These are phyloP conservation scores for Debaryomyces prosopidis DNA, from an alignment of 805 yeast genomes.

Conservation along the genomic window DNA sequence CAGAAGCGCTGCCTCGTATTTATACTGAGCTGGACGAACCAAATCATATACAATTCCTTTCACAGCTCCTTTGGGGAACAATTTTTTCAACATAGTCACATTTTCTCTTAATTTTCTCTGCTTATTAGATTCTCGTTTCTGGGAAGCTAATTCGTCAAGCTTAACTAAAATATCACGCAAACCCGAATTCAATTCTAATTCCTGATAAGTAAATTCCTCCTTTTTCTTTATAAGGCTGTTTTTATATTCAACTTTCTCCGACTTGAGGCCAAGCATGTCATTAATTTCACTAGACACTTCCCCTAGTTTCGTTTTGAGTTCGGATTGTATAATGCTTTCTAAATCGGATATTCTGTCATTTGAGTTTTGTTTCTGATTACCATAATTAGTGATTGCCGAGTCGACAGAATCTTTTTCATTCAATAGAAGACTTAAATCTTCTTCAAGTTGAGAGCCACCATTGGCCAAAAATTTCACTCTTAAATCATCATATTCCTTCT, in stretches of 20 bases:
- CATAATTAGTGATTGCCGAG: constrained; percentile 21
- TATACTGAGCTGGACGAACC: constrained; percentile 72
- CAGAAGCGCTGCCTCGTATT: constrained; percentile 71
- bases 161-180: constrained; percentile 59
- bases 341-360: constrained; percentile 41
- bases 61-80: constrained; percentile 76
- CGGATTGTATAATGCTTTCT: constrained; percentile 35
- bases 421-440: constrained; percentile 40
- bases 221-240: constrained; percentile 31
- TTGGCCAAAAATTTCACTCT: constrained; percentile 56
- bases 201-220: constrained; percentile 44
- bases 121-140: constrained; percentile 69
- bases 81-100: constrained; percentile 62
- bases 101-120: constrained; percentile 75
- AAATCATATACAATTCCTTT: constrained; percentile 78
- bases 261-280: constrained; percentile 28
- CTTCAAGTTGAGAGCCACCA: constrained; percentile 60
- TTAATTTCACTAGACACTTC: constrained; percentile 31
- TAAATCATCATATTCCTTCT: constrained; percentile 56
- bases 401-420: constrained; percentile 47
- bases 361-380: constrained; percentile 34
- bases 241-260: constrained; percentile 24
- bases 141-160: constrained; percentile 73
- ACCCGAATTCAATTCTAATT: constrained; percentile 60
- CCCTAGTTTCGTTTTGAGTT: constrained; percentile 31